Evolutionary conservation across 2,329 filamentous ascomycete genomes (phyloP), one percentile per base, ranked within the genome.

Genomic region (Claviceps pazoutovae): DNA sequence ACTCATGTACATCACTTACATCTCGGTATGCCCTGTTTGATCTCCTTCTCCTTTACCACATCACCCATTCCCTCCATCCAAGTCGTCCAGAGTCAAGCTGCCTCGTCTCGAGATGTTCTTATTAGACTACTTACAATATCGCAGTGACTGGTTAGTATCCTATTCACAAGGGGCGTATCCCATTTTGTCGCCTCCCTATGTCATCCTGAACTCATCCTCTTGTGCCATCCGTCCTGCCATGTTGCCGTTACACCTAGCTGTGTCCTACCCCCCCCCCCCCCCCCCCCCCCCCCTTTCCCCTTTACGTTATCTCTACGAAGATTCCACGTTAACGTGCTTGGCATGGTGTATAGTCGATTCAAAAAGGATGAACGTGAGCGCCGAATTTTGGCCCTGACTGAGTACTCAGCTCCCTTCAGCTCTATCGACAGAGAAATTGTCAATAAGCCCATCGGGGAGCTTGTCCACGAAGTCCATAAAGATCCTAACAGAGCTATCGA

Each of bases 381-480:
- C 48, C 82, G 86, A 50, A 86, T 96, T 58, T 74, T 76, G 38
- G 75, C 75, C 5, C 78, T 96, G 6, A 67, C 75, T 1, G 64
- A 71, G 16, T 95, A 93, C 67, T 81, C 79, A 52, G 75, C 71
- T 17, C 74, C 82, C 2, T 76, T 94, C 56, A 82, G 81, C 3
- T 59, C 73, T 0, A 58, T 73, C 41, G 88, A 96, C 59, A 75
- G 78, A 47, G 71, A 75, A 3, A 83, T 88, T 51, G 73, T 95
- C 52, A 72, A 81, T 54, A 82, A 79, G 54, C 80, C 88, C 14
- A 93, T 96, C 54, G 80, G 84, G 57, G 74, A 85, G 53, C 79
- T 95, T 3, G 89, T 95, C 5, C 69, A 82, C 55, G 79, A 84
- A 69, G 85, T 95, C 3, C 87, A 91, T 36, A 76, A 79, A n/a